Conservation (phyloP, 352 stramenopile species). For the Globisporangium parvum region DNA sequence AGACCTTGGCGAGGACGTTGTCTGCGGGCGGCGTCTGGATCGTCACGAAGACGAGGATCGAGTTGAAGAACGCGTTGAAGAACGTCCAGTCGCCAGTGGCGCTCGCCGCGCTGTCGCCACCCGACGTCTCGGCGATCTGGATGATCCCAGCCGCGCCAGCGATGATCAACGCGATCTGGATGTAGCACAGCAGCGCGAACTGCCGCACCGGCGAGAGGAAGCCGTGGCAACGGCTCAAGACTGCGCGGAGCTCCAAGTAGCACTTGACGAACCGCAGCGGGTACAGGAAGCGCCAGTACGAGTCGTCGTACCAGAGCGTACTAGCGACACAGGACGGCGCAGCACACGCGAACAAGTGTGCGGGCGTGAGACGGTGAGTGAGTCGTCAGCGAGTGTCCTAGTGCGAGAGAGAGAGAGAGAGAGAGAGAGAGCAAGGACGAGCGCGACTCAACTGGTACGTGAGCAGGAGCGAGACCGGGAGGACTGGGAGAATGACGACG, state of each 20-base stretch:
- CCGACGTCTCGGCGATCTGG: constrained; percentile 80
- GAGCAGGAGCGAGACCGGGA: constrained; percentile 71
- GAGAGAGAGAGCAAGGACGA: too few species aligned
- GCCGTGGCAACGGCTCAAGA: constrained; percentile 74
- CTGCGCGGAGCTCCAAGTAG: constrained; percentile 65
- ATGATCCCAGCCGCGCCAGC: constrained; percentile 73
- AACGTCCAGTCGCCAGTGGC: constrained; percentile 79
- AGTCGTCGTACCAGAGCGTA: constrained; percentile 71
- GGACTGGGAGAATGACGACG: constrained; percentile 62
- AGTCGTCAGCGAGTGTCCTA: not conserved
- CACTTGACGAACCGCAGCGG: constrained; percentile 79
- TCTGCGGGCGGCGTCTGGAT: constrained; percentile 80
- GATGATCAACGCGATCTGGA: constrained; percentile 78
- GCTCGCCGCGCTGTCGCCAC: constrained; percentile 26
- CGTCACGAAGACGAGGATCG: constrained; percentile 82
- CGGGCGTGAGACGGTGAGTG: not conserved
- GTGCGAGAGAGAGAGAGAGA: not conserved
- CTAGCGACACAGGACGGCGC: constrained; percentile 17
- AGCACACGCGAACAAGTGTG: not conserved
- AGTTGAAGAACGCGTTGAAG: constrained; percentile 88
- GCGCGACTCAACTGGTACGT: constrained; percentile 63
- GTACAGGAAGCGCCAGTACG: constrained; percentile 82
- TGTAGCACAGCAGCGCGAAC: constrained; percentile 77
- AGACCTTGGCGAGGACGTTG: constrained; percentile 76
- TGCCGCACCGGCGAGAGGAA: constrained; percentile 75